A percentile compares a stretch with the other conserved stretches of the same genome.
Evolutionary conservation across 768 basidiomycete genomes (phyloP).

Genomic region (Termitomyces sp.): DNA sequence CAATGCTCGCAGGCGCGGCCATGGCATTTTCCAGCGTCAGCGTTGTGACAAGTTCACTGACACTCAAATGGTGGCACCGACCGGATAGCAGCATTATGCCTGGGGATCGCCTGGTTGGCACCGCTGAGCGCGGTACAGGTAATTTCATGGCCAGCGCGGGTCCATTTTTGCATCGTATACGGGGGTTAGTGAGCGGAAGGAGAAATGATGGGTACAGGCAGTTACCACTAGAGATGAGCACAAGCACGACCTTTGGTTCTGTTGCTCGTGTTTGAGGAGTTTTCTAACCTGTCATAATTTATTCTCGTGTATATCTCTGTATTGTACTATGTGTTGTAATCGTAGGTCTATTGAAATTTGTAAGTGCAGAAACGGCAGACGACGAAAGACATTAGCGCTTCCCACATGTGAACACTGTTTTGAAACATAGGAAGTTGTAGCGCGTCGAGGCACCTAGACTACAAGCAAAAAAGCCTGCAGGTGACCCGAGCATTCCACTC

Average conservation of each 20-base stretch:
- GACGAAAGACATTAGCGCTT: too few relatives aligned
- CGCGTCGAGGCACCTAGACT: too few relatives aligned
- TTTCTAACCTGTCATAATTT: background rate
- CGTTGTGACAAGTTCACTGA: constrained; percentile 86
- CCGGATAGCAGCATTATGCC: constrained; percentile 69
- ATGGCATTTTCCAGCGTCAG: constrained; percentile 98
- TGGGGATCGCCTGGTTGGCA: constrained; percentile 27
- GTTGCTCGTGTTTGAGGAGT: constrained; percentile 2
- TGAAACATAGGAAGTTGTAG: too few relatives aligned
- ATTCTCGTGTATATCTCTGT: background rate
- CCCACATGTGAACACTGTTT: too few relatives aligned
- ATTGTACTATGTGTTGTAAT: background rate
- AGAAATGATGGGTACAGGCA: constrained; percentile 56
- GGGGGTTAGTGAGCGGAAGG: constrained; percentile 35
- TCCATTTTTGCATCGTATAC: constrained; percentile 32
- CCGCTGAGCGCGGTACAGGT: constrained; percentile 27
- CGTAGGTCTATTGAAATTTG: too few relatives aligned
- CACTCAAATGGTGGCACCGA: constrained; percentile 79
- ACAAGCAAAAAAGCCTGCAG: too few relatives aligned
- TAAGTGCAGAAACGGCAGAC: too few relatives aligned
- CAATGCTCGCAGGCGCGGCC: constrained; percentile 97
- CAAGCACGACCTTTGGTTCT: constrained; percentile 1
- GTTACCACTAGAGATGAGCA: constrained; percentile 63
- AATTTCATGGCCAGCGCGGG: constrained; percentile 44
- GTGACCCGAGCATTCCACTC: too few relatives aligned